Base-by-base conservation (phyloP, 768 basidiomycete genomes). In the Cyclocybe aegerita region DNA sequence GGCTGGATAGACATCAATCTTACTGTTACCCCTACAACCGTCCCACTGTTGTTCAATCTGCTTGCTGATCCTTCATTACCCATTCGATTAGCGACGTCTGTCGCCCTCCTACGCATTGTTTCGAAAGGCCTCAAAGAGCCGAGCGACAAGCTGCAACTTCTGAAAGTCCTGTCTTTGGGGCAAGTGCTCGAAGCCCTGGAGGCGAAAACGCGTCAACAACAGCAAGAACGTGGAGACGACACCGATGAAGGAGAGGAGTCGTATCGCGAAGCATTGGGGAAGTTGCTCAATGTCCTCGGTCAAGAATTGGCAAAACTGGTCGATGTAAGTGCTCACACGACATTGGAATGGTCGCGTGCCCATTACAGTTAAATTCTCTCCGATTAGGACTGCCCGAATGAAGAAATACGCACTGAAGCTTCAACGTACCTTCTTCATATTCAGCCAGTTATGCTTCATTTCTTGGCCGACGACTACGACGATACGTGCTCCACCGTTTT, bases 1-100 rank as follows among this genome's bases (percentile, higher is more conserved):
- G 96, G 93, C 10, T 99, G 97, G 97, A 89, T 98, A 58, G 97
- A 99, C 63, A 95, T 99, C 58, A 93, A 93, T 62, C 74, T 98
- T 55, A 94, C 97, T 9, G 88, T 99, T 52, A 98, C 95, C 1
- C 91, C 90, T 9, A 82, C 80, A 10, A 93, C 95, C 2, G 82
- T 98, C 32, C 85, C 88, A 4, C 72, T 98, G 33, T 78, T 97
- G 39, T 93, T 95, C 65, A 81, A 77, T 34, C 77, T 97, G 36
- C 80, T 98, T 35, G 86, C 86, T 11, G 88, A 94, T 61, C 70
- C 81, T 0, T 85, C 86, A 9, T 67, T 93, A 29, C 79, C 88
- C 2, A 85, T 98, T 59, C 89, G 93, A 30, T 72, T 94, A 30
- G 88, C 93, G 1, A 85, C 95, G 2, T 87, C 86, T 14, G 79